phyloP scores from a whole-genome alignment of 2,329 filamentous ascomycete species.

The Diaporthe destruens region DNA sequence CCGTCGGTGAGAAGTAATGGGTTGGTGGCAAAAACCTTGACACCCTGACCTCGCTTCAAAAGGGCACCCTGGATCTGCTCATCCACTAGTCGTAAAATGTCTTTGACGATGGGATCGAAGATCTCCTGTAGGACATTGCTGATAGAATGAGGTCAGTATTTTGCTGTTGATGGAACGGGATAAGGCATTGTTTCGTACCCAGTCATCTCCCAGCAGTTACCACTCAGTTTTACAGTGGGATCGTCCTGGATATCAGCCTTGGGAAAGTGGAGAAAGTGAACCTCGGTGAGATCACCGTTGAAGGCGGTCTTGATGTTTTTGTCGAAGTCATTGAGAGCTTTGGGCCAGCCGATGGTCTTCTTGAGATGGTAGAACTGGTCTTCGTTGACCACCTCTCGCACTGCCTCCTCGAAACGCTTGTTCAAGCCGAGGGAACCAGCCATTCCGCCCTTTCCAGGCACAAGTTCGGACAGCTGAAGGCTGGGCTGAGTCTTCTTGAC shows the following conservation, averaged over 20 bases:
- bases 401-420: constrained; percentile 17
- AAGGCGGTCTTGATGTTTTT: constrained; percentile 33
- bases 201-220: constrained; percentile 31
- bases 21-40: not conserved
- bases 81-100: not conserved
- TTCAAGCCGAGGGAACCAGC: not conserved
- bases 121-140: not conserved
- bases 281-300: not conserved
- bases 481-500: not conserved
- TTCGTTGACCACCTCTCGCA: not conserved
- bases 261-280: constrained; percentile 22
- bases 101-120: constrained; percentile 2
- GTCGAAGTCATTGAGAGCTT: constrained; percentile 20
- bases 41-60: not conserved
- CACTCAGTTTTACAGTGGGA: accelerated
- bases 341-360: constrained; percentile 13
- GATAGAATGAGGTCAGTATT: not conserved
- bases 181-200: too few relatives aligned
- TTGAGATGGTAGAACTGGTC: not conserved
- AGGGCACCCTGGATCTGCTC: not conserved
- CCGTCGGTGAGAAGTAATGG: too few relatives aligned
- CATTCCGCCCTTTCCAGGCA: constrained; percentile 27
- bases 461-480: constrained; percentile 17
- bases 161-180: too few relatives aligned
- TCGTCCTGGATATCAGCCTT: not conserved